phyloP scores from a whole-genome alignment of 495 filamentous ascomycete genomes.

The Hypoxylon fragiforme region DNA sequence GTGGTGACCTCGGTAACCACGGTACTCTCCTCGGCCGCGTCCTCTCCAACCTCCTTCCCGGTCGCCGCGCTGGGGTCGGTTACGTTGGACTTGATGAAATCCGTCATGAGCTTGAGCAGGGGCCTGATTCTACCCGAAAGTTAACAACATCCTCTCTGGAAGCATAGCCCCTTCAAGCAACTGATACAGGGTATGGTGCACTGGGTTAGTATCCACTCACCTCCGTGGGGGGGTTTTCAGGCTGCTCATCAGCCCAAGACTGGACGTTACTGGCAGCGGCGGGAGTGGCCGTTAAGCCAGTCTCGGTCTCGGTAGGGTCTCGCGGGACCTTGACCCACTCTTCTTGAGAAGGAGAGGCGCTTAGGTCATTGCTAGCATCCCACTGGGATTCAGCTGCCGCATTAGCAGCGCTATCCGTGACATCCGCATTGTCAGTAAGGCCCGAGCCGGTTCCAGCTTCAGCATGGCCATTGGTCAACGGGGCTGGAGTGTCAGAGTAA shows the following conservation, averaged over 20 bases:
- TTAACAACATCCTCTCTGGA: too few relatives aligned
- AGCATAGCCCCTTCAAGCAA: too few relatives aligned
- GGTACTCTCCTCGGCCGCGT: slow-evolving; percentile 59
- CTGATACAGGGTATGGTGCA: too few relatives aligned
- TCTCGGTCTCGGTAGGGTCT: slow-evolving; percentile 73
- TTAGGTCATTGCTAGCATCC: slow-evolving; percentile 58
- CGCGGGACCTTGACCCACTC: slow-evolving; percentile 76
- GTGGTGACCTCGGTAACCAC: slow-evolving; percentile 57
- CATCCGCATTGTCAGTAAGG: slow-evolving; percentile 55
- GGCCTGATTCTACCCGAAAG: too few relatives aligned
- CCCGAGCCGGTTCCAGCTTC: slow-evolving; percentile 47
- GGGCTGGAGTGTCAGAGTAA: slow-evolving; percentile 43
- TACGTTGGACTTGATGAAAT: slow-evolving; percentile 70
- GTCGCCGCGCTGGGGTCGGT: slow-evolving; percentile 50
- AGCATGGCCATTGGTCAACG: slow-evolving; percentile 54
- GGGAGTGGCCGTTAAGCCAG: slow-evolving; percentile 61
- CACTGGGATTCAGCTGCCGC: slow-evolving; percentile 68
- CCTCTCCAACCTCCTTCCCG: slow-evolving; percentile 55
- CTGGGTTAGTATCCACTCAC: too few relatives aligned
- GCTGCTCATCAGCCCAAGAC: slow-evolving; percentile 71
- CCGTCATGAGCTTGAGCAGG: slow-evolving; percentile 57
- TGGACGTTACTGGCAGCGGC: slow-evolving; percentile 57
- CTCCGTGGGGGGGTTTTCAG: slow-evolving; percentile 47
- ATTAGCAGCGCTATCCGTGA: slow-evolving; percentile 66
- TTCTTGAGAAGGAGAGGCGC: slow-evolving; percentile 60